Evolutionary conservation across 352 stramenopile species (phyloP), one percentile per base, ranked within the genome.

Genomic region (Globisporangium spiculum): DNA sequence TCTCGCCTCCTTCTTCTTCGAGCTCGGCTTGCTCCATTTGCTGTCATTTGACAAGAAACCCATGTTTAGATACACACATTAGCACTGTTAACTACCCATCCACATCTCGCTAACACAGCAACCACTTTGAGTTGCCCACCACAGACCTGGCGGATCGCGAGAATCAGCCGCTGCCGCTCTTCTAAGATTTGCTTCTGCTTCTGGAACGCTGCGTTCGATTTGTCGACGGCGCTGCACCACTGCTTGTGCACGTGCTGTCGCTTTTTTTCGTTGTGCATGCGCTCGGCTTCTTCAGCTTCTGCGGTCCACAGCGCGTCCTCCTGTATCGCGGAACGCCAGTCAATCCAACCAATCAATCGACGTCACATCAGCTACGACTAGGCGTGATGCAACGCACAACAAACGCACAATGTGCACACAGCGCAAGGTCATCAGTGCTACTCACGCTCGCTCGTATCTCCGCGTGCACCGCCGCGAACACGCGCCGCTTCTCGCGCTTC

Each of bases 401-500:
- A 9, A 58, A n/a, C 27, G 27, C 50, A 53, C 18, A 48, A 52
- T 30, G 32, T 18, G 20, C 8, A 34, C 20, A 27, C 38, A 64
- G n/a, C 58, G n/a, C 34, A 36, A 30, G 59, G 24, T 8, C 6
- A 50, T 32, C 56, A 18, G n/a, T 26, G 46, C 26, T 30, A 68
- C 77, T 27, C 53, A 90, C 81, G 63, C 63, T 74, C 4, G 74
- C 70, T 63, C 60, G 65, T 18, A 94, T 73, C 59, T 92, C 82
- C 1, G 75, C 77, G 34, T 79, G 44, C 34, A 96, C 74, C 10
- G 72, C 67, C 16, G 81, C 84, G 70, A 91, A 86, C 41, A 92
- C 65, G 30, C 86, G 75, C 26, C 86, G 84, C 72, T 86, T 85
- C 52, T 74, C 77, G 54, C 88, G 85, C 80, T 96, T 96, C 44